phyloP scores from a whole-genome alignment of 1,284 basidiomycete species.

The Apiotrichum mycotoxinovorans region DNA sequence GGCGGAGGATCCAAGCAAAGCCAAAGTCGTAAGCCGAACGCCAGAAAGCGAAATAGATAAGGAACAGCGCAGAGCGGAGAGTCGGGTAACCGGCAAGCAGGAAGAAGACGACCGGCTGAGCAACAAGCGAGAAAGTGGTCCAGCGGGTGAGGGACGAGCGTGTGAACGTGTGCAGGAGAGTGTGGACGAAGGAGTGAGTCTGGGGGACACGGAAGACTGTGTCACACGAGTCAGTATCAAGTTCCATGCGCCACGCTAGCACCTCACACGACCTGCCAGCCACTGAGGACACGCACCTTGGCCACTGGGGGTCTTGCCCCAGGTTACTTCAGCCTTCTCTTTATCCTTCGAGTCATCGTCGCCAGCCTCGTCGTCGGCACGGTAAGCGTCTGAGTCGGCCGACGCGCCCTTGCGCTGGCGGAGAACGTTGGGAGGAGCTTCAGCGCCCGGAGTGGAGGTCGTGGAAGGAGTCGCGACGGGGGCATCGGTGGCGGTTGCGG shows the following conservation, averaged over 20 bases:
- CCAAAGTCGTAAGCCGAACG: conserved; percentile 86
- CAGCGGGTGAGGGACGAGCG: conserved; percentile 90
- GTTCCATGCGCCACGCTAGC: neutral
- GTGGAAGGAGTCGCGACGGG: neutral
- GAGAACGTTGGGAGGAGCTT: neutral
- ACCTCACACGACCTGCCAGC: neutral
- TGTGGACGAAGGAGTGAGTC: conserved; percentile 90
- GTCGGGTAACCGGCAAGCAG: conserved; percentile 59
- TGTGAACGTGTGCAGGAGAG: conserved; percentile 79
- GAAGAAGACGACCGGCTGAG: conserved; percentile 76
- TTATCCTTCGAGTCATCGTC: conserved; percentile 13
- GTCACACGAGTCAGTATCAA: neutral
- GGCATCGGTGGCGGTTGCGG: neutral
- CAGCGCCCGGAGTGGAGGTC: neutral
- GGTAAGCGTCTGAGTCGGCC: conserved; percentile 7
- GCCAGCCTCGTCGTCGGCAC: conserved; percentile 20
- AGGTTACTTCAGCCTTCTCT: conserved; percentile 60
- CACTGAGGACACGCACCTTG: conserved; percentile 56
- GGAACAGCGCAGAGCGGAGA: conserved; percentile 45
- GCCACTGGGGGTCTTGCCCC: conserved; percentile 80
- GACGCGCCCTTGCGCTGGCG: conserved; percentile 7
- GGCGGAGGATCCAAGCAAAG: conserved; percentile 86
- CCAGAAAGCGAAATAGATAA: conserved; percentile 78
- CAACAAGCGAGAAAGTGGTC: conserved; percentile 71
- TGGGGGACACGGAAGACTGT: conserved; percentile 90